Base-by-base conservation (phyloP, 345 rosid genomes). In the Salix udensis region DNA sequence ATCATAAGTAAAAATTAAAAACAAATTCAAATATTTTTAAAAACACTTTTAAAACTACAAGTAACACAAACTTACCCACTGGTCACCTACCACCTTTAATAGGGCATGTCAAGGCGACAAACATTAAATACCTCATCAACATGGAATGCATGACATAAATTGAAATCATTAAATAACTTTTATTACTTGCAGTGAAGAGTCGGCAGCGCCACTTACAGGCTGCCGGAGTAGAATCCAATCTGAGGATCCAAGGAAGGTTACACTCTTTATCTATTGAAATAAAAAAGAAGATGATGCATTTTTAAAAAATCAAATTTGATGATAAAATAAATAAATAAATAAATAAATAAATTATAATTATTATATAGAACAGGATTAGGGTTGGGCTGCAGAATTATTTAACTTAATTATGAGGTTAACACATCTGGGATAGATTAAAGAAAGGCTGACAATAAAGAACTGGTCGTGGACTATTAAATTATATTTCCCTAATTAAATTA, bases 11-110 rank as follows among this genome's bases (percentile, higher is more conserved):
- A 39, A 39, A 39, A 30, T 30, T 30, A 0, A 7, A 39, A 31
- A n/a, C n/a, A 3, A 31, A 31, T 30, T 30, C 31, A 30, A 30
- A 30, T 30, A 30, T 30, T 30, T 31, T 31, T 0, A 4, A 31
- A 31, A 31, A 31, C 0, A 31, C 5, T 31, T 31, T 31, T 31
- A 31, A 31, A 31, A 31, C 5, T 31, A 4, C 4, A 4, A 4
- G 34, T 31, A 31, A 31, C 34, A 31, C 34, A 0, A 4, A 31
- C 34, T 31, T 31, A 31, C 34, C 34, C 34, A 31, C 34, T 4
- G 6, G 37, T 34, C 5, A 34, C 74, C 79, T 21, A 77, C 31
- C 69, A 16, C 46, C 9, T 70, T 77, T 28, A 70, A 61, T 30
- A 23, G n/a, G 48, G 36, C 16, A 42, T 61, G 24, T 21, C 28